Percentiles rank a stretch among this genome's conserved stretches.
phyloP scores from a whole-genome alignment of 345 rosid species.

The Eucalyptus cladocalyx region DNA sequence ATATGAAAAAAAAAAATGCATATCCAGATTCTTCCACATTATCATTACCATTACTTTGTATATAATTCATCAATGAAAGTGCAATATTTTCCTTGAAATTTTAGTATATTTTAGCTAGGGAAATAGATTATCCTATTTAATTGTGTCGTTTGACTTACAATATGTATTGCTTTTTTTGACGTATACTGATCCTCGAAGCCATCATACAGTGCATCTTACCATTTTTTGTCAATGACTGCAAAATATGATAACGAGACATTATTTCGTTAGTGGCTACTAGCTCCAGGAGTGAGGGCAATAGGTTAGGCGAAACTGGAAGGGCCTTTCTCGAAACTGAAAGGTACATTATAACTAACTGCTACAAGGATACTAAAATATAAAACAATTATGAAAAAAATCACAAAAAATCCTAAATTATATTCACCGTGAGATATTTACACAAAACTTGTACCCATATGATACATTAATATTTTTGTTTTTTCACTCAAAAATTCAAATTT shows the following conservation, averaged over 20 bases:
- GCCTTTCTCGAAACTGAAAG: not conserved
- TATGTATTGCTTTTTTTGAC: too few species aligned
- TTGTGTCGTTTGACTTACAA: not conserved
- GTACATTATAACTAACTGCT: not conserved
- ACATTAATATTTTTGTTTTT: not conserved
- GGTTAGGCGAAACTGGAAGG: not conserved
- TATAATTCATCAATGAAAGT: not conserved
- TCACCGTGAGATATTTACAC: fast-evolving
- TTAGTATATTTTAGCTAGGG: not conserved
- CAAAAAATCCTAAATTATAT: not conserved
- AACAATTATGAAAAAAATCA: not conserved
- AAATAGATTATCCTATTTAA: not conserved
- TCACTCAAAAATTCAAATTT: too few species aligned
- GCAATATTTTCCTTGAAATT: not conserved
- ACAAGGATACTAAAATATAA: not conserved
- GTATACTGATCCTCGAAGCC: not conserved
- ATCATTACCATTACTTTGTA: not conserved
- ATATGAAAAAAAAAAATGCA: not conserved
- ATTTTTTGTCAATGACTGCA: not conserved
- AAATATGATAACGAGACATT: not conserved
- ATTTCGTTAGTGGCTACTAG: not conserved
- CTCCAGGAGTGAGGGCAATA: not conserved
- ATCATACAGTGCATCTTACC: not conserved
- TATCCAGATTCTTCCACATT: not conserved
- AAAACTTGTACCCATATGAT: too few species aligned